Base-by-base conservation (phyloP, 1,284 basidiomycete species). In the Xanthoconium separans region DNA sequence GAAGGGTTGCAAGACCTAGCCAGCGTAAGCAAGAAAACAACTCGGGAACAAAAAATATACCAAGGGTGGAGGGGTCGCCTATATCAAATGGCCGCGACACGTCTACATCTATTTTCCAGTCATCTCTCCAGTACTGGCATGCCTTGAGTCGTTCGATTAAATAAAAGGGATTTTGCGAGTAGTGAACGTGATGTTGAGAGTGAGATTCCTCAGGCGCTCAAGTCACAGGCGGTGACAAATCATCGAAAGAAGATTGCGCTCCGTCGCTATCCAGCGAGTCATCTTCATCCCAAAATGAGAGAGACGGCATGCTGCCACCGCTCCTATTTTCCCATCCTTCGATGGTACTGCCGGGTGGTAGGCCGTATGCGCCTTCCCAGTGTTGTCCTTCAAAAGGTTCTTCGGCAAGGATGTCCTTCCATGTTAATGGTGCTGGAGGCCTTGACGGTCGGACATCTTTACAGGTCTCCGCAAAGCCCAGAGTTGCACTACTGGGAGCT, bases 341-440 rank as follows among this genome's bases (percentile, higher is more conserved):
- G 5, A 73, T 66, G 0, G 72, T 75, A 53, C 73, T 75, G 33
- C 77, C 76, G 16, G 68, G 59, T 33, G 73, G 75, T 29, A 80
- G 58, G 20, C 75, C 78, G 56, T 74, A 81, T 20, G 79, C 79
- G 3, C 87, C 85, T 65, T 88, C 77, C 87, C 88, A 89, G 59
- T 90, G 88, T 55, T 90, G 83, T 8, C 87, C 87, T 68, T 89
- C 84, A 58, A 88, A 87, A 3, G 88, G 87, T 51, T 91, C 89
- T 61, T 89, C 88, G 1, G 79, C 78, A 15, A 91, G 75, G 50
- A 92, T 90, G n/a, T 83, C 78, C 54, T 78, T 75, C 90, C 87
- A 91, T 12, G 84, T 88, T 10, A 87, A 67, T 5, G 71, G 61
- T 8, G 73, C 66, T 12, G 76, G 69, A 2, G 72, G 61, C 29